phyloP scores from a whole-genome alignment of 208 protist species.

The Leishmania martiniquensis region DNA sequence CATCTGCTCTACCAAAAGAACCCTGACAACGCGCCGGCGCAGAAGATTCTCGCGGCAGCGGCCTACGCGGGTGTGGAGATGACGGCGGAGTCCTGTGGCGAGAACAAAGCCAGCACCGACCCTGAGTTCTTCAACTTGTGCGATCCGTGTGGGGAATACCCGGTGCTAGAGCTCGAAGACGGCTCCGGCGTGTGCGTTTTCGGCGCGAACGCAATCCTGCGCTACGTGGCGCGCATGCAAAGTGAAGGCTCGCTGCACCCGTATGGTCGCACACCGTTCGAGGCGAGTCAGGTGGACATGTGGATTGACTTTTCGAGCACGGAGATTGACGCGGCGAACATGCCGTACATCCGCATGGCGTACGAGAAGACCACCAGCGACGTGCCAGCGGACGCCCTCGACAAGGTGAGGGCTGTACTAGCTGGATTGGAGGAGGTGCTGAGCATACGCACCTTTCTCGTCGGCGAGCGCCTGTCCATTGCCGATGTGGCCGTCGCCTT shows the following conservation, averaged over 20 bases:
- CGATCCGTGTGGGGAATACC: conserved; percentile 76
- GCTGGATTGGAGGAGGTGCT: conserved; percentile 62
- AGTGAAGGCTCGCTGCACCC: conserved; percentile 45
- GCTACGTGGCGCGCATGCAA: conserved; percentile 66
- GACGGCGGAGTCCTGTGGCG: conserved; percentile 26
- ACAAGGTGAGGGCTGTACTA: conserved; percentile 49
- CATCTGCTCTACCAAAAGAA: conserved; percentile 50
- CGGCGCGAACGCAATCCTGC: conserved; percentile 83
- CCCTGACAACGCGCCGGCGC: conserved; percentile 52
- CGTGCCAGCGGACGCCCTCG: conserved; percentile 34
- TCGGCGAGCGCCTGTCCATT: conserved; percentile 82
- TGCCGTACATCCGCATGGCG: conserved; percentile 51
- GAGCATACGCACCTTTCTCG: conserved; percentile 78
- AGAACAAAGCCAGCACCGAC: conserved; percentile 51
- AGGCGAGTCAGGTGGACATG: conserved; percentile 82
- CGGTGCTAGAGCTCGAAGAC: conserved; percentile 67
- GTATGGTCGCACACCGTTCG: conserved; percentile 78
- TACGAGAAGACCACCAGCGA: conserved; percentile 34
- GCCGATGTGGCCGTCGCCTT: conserved; percentile 83
- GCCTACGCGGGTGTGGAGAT: conserved; percentile 59
- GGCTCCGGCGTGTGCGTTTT: conserved; percentile 60
- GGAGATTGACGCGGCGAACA: conserved; percentile 66
- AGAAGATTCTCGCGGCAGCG: conserved; percentile 60
- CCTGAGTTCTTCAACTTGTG: conserved; percentile 59
- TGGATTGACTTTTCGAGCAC: conserved; percentile 85